A percentile compares a stretch with the other conserved stretches of the same genome.
Evolutionary conservation across 2,329 filamentous ascomycete genomes (phyloP).

Genomic region (Cordyceps javanica): DNA sequence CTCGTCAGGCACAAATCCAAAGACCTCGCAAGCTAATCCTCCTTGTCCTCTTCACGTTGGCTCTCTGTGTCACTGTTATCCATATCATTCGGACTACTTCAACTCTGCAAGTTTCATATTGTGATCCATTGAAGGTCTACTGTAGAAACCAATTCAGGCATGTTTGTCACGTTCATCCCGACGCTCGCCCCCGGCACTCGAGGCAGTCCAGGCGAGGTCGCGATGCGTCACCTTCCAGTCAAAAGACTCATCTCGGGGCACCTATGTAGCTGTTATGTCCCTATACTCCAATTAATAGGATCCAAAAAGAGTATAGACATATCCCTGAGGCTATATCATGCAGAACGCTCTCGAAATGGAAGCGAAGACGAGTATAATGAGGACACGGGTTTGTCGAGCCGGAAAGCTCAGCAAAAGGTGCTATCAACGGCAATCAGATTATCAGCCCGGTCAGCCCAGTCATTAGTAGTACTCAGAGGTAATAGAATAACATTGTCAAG

Average conservation of each 20-base stretch:
- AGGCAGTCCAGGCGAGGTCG: background rate
- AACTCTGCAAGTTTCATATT: constrained; percentile 36
- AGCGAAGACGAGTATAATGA: too few species aligned
- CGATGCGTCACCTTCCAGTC: background rate
- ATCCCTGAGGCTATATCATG: too few species aligned
- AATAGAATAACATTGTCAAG: too few species aligned
- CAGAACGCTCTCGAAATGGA: too few species aligned
- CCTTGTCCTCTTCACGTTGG: constrained; percentile 38
- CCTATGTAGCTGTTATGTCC: background rate
- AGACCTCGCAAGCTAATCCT: constrained; percentile 36
- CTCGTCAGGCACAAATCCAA: constrained; percentile 31
- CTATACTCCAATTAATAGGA: background rate
- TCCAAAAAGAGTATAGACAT: too few species aligned
- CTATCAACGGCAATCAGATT: too few species aligned
- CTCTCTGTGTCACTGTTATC: constrained; percentile 45
- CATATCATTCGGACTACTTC: constrained; percentile 43
- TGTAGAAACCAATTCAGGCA: constrained; percentile 39
- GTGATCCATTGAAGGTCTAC: constrained; percentile 42
- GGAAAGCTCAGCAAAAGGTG: too few species aligned
- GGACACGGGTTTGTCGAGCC: too few species aligned
- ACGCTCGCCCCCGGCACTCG: constrained; percentile 37
- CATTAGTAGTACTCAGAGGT: too few species aligned
- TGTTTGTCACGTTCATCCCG: constrained; percentile 36
- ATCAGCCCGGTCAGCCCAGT: too few species aligned
- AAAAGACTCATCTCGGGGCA: background rate